Conservation (phyloP, 2,329 filamentous ascomycete genomes). For the Colletotrichum nymphaeae region DNA sequence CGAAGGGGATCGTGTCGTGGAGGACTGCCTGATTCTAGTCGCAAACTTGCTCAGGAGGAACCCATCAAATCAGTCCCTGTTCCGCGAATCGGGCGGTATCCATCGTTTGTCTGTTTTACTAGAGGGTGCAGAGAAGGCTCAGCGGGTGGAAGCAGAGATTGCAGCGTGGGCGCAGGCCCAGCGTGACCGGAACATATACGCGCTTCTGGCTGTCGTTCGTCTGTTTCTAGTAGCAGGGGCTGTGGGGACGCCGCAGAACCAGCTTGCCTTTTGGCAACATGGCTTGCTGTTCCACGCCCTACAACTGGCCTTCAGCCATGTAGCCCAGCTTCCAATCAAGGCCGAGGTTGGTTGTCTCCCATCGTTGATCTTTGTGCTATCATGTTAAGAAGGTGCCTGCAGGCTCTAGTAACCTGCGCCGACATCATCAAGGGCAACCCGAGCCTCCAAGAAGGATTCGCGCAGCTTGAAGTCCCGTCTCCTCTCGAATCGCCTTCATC, state of each 20-base stretch:
- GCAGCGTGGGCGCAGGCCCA: slow-evolving; percentile 82
- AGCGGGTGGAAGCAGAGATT: slow-evolving; percentile 67
- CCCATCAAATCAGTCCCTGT: slow-evolving; percentile 91
- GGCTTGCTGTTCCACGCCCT: slow-evolving; percentile 83
- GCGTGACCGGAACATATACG: slow-evolving; percentile 91
- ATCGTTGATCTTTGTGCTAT: slow-evolving; percentile 8
- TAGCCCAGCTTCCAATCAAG: slow-evolving; percentile 80
- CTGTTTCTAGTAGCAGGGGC: slow-evolving; percentile 88
- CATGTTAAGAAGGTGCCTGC: slow-evolving; percentile 32
- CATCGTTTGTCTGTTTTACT: slow-evolving; percentile 78
- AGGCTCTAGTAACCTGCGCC: slow-evolving; percentile 86
- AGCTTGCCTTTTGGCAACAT: slow-evolving; percentile 85
- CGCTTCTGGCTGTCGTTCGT: slow-evolving; percentile 85
- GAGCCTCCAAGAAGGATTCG: slow-evolving; percentile 87
- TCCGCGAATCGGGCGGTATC: slow-evolving; percentile 89
- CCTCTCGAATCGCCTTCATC: slow-evolving; percentile 58
- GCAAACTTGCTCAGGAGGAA: slow-evolving; percentile 91
- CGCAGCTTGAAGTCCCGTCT: slow-evolving; percentile 81
- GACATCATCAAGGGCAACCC: slow-evolving; percentile 88
- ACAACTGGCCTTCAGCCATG: slow-evolving; percentile 82
- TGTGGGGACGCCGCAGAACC: slow-evolving; percentile 83
- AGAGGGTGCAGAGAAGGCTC: slow-evolving; percentile 65
- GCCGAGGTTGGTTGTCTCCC: slow-evolving; percentile 71
- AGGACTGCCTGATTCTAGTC: slow-evolving; percentile 91
- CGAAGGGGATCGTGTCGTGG: slow-evolving; percentile 87